phyloP scores from a whole-genome alignment of 2,329 filamentous ascomycete species.

The Monosporascus sp. region DNA sequence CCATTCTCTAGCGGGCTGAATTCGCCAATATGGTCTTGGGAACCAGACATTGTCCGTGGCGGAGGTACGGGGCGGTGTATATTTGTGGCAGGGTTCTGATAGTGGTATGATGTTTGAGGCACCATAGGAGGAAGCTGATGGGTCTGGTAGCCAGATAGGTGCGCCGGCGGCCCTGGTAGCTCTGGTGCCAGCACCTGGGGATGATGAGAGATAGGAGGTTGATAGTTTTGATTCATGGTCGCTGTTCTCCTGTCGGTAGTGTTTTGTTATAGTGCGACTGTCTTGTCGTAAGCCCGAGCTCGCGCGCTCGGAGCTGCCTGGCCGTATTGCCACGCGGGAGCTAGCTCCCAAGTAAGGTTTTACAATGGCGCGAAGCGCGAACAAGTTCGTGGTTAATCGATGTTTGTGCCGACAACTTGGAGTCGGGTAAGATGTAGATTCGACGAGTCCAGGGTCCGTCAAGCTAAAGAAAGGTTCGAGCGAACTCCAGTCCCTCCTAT shows the following conservation, averaged over 20 bases:
- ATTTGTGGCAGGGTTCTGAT: conserved; percentile 22
- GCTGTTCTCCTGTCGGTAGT: not conserved
- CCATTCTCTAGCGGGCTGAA: conserved; percentile 20
- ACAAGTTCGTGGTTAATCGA: too few relatives aligned
- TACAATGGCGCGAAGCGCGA: too few relatives aligned
- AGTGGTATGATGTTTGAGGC: conserved; percentile 13
- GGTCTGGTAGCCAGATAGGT: not conserved
- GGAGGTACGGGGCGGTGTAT: conserved; percentile 25
- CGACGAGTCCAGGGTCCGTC: too few relatives aligned
- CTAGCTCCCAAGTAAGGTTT: not conserved
- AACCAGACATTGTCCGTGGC: conserved; percentile 21
- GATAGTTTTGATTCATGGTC: not conserved
- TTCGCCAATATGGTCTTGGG: conserved; percentile 20
- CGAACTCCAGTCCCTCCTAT: too few relatives aligned
- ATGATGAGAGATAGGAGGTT: not conserved
- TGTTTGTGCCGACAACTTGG: too few relatives aligned
- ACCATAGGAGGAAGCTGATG: not conserved
- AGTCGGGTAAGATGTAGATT: too few relatives aligned
- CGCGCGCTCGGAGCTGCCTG: not conserved
- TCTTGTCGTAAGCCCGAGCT: not conserved
- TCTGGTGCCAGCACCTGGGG: not conserved
- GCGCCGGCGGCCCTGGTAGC: not conserved
- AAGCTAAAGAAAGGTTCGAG: too few relatives aligned
- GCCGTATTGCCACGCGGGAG: not conserved
- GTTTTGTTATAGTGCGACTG: not conserved